A percentile compares a stretch with the other conserved stretches of the same genome.
Evolutionary conservation across 345 rosid genomes (phyloP).

Genomic region (Geranium brycei): DNA sequence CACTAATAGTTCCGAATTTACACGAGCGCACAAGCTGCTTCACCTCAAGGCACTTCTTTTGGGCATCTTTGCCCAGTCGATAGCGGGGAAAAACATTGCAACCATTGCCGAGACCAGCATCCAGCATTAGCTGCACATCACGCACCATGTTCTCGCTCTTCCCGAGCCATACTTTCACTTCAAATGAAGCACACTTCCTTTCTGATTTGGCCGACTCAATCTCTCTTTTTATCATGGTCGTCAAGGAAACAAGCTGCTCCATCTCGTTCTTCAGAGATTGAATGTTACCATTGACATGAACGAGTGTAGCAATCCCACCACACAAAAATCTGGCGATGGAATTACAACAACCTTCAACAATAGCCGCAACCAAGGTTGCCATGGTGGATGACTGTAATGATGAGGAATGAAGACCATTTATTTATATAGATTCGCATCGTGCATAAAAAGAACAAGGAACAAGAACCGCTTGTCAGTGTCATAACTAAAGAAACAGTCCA

Average conservation of each 20-base stretch:
- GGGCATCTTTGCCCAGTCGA: constrained; percentile 8
- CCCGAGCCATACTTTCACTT: constrained; percentile 14
- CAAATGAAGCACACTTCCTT: constrained; percentile 15
- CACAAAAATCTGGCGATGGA: constrained; percentile 1
- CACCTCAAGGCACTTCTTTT: constrained; percentile 9
- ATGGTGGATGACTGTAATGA: not conserved
- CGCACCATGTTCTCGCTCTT: constrained; percentile 16
- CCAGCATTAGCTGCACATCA: constrained; percentile 12
- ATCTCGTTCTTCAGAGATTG: constrained; percentile 10
- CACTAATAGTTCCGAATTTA: constrained; percentile 11
- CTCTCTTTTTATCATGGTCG: constrained; percentile 8
- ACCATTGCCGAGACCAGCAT: not conserved
- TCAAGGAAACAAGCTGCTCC: constrained; percentile 10
- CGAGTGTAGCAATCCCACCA: constrained; percentile 2
- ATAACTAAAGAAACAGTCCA: not conserved
- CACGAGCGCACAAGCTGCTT: constrained; percentile 9
- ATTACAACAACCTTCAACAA: constrained; percentile 11
- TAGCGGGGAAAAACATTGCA: constrained; percentile 8
- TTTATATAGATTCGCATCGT: not conserved
- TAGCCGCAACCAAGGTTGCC: constrained; percentile 4
- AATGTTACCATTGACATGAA: constrained; percentile 9
- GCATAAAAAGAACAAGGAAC: not conserved
- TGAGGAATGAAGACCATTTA: not conserved
- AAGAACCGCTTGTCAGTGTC: too few species aligned
- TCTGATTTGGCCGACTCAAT: constrained; percentile 16